Base-by-base conservation (phyloP, 352 stramenopile genomes). In the Phytophthora sansomeana region DNA sequence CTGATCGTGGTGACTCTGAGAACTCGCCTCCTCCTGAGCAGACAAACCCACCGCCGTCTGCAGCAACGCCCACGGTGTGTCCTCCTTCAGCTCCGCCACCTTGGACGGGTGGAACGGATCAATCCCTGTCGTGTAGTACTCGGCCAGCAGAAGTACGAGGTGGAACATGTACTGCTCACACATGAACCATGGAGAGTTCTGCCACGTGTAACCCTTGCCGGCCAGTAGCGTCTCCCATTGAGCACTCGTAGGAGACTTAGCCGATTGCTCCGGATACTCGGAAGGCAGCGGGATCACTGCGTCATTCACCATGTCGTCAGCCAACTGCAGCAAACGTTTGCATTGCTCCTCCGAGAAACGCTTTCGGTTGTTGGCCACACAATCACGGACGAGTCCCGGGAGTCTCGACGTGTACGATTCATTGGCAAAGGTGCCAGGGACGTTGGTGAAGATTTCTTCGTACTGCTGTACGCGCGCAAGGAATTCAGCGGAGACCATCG, bases 101-200 rank as follows among this genome's bases (percentile, higher is more conserved):
- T 93, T 93, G 3, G 70, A 72, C 47, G 78, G 74, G 47, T 88
- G 78, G 69, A 91, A 93, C 14, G 85, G 85, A 42, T 93, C 85
- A 10, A 90, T 61, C 10, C 72, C 68, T 17, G 79, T 78, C 11
- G 78, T 77, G 59, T 87, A 90, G 56, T 85, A 92, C 57, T 85
- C 81, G 7, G 81, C 63, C 47, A 93, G 56, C 24, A 91, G 47
- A 24, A 91, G 60, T 17, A 93, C 67, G 28, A 87, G 67, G 60
- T 90, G 82, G 63, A 91, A 91, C 65, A 91, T 77, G 72, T 93
- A 93, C 47, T 87, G 80, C 56, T 93, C 85, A 10, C 78, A 74
- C 36, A 91, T 41, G 69, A 93, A 93, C 83, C 85, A 93, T 26
- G 85, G 78, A n/a, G 75, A 74, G 54, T 89, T 79, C 58, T 90